Evolutionary conservation across 768 basidiomycete species (phyloP).

Genomic region (Tephrocybe sp.): DNA sequence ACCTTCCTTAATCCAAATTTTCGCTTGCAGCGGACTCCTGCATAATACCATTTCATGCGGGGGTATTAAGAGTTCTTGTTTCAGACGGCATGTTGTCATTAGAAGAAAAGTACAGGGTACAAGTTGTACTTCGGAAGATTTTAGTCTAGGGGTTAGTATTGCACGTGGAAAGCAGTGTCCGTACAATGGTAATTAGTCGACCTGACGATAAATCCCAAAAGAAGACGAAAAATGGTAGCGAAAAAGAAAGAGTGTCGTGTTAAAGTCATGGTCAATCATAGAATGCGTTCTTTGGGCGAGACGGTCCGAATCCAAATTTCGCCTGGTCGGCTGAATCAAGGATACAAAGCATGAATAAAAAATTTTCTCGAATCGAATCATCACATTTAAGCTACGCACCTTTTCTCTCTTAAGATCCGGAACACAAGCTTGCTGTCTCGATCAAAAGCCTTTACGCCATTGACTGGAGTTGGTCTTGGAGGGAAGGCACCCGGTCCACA

Average conservation of each 20-base stretch:
- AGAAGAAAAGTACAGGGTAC: not conserved
- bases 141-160: not conserved
- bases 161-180: conserved; percentile 1
- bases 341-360: conserved; percentile 8
- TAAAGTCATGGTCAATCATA: conserved; percentile 23
- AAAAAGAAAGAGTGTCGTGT: not conserved
- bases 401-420: conserved; percentile 74
- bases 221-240: not conserved
- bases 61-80: too few species aligned
- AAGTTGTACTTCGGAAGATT: too few species aligned
- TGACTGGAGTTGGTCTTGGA: conserved; percentile 45
- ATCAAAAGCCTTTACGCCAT: conserved; percentile 30
- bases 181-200: conserved; percentile 6
- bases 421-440: conserved; percentile 56
- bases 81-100: too few species aligned
- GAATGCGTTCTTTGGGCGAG: conserved; percentile 59
- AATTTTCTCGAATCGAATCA: too few species aligned
- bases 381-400: conserved; percentile 40
- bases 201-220: conserved; percentile 6
- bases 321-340: conserved; percentile 55
- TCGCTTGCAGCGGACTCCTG: too few species aligned
- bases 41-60: too few species aligned
- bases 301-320: conserved; percentile 73
- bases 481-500: conserved; percentile 70
- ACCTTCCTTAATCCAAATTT: too few species aligned